phyloP scores from a whole-genome alignment of 2,329 filamentous ascomycete species.

The Emericellopsis atlantica region DNA sequence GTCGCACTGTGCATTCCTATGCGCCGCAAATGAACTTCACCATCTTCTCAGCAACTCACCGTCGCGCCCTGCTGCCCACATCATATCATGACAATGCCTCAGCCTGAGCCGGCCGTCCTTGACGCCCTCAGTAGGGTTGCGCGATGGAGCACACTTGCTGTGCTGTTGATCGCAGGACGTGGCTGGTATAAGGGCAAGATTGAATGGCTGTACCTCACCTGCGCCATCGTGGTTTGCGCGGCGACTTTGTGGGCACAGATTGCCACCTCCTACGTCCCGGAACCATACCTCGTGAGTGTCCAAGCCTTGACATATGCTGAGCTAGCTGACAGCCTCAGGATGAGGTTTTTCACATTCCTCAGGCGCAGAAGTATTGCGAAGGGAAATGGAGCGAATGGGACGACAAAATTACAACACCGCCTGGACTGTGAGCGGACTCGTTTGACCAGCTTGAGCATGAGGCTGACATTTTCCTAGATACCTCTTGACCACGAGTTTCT shows the following conservation, averaged over 20 bases:
- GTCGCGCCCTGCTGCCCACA: too few species aligned
- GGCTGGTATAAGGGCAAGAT: background rate
- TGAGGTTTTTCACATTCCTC: conserved; percentile 80
- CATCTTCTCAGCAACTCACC: too few species aligned
- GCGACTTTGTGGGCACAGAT: conserved; percentile 3
- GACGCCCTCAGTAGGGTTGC: too few species aligned
- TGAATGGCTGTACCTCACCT: background rate
- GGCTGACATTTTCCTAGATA: conserved; percentile 21
- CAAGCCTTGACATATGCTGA: conserved; percentile 1
- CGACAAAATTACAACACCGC: conserved; percentile 93
- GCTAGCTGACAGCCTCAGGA: conserved; percentile 38
- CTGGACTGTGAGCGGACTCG: conserved; percentile 53
- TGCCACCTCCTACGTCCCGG: conserved; percentile 21
- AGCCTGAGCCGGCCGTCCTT: too few species aligned
- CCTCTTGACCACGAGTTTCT: conserved; percentile 23
- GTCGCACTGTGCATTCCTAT: too few species aligned
- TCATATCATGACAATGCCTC: too few species aligned
- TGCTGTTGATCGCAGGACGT: background rate
- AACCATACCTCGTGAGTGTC: conserved; percentile 39
- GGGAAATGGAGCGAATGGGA: conserved; percentile 74
- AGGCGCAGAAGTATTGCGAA: conserved; percentile 77
- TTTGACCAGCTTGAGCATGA: too few species aligned
- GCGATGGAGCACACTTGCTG: too few species aligned
- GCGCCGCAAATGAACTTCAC: too few species aligned
- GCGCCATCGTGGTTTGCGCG: too few species aligned